Evolutionary conservation across 2,329 filamentous ascomycete species (phyloP).

Genomic region (Onygenales sp.): DNA sequence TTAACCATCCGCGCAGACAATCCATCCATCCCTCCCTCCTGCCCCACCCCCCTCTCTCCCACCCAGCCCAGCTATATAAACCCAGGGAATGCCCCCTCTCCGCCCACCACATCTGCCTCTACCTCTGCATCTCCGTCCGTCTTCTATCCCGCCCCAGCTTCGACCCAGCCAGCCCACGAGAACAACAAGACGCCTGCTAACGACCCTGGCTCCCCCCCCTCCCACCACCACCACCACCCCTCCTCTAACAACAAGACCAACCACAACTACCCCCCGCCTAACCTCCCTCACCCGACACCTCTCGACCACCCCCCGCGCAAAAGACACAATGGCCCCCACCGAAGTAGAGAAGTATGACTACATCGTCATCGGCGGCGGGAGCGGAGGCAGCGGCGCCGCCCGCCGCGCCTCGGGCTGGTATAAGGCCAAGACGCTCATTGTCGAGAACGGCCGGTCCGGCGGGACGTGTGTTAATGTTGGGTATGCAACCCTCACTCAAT

Average conservation of each 20-base stretch:
- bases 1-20: too few relatives aligned
- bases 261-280: conserved; percentile 20
- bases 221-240: background rate
- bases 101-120: background rate
- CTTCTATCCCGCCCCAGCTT: background rate
- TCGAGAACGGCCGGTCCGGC: conserved; percentile 40
- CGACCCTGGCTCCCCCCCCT: background rate
- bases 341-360: conserved; percentile 43
- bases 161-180: background rate
- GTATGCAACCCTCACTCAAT: conserved; percentile 22
- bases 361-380: conserved; percentile 46
- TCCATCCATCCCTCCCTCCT: background rate
- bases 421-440: conserved; percentile 40
- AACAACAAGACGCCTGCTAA: background rate
- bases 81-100: conserved; percentile 6
- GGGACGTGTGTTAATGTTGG: conserved; percentile 47
- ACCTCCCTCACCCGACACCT: conserved; percentile 29
- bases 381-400: conserved; percentile 41
- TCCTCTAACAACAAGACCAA: background rate
- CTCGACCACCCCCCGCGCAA: background rate
- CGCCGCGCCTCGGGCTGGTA: conserved; percentile 44
- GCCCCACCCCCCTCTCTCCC: background rate
- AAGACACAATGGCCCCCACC: conserved; percentile 32
- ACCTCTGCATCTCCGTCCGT: background rate
- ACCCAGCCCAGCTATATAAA: background rate